Evolutionary conservation across 1,284 basidiomycete genomes (phyloP).

Genomic region (Schizophyllum amplum): DNA sequence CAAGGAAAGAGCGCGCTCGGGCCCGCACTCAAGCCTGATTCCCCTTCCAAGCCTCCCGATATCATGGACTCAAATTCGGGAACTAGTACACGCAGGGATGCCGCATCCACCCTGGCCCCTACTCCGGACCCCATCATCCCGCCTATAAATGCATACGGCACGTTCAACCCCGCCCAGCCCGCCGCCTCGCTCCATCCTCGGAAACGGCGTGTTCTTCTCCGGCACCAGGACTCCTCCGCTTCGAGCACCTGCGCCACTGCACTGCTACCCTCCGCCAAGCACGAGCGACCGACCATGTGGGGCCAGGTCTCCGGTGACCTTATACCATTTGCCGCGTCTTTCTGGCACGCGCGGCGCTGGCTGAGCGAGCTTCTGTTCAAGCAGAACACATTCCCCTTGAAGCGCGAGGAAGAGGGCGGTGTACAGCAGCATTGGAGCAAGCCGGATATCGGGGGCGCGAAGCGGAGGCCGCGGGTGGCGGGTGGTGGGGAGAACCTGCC

Average conservation of each 20-base stretch:
- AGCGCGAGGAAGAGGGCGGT: slow-evolving; percentile 11
- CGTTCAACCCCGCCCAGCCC: slow-evolving; percentile 24
- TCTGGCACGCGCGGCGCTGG: slow-evolving; percentile 14
- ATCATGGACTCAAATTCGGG: too few relatives aligned
- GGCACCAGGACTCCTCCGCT: slow-evolving; percentile 16
- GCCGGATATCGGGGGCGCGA: neutral
- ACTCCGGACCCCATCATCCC: slow-evolving; percentile 23
- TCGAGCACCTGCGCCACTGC: slow-evolving; percentile 19
- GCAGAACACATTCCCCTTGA: neutral
- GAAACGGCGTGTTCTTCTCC: slow-evolving; percentile 8
- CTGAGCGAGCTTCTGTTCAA: slow-evolving; percentile 9
- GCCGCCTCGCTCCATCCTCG: slow-evolving; percentile 13
- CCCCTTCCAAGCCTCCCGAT: slow-evolving; percentile 16
- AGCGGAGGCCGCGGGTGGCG: neutral
- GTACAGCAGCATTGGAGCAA: slow-evolving; percentile 8
- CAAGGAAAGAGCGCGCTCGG: neutral
- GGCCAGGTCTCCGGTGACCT: slow-evolving; percentile 28
- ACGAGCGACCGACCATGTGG: slow-evolving; percentile 17
- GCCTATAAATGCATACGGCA: slow-evolving; percentile 42
- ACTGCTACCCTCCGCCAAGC: slow-evolving; percentile 22
- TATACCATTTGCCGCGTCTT: slow-evolving; percentile 32
- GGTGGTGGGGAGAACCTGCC: slow-evolving; percentile 32
- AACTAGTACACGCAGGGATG: too few relatives aligned
- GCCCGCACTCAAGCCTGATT: slow-evolving; percentile 9
- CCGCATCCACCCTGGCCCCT: slow-evolving; percentile 3